Conservation (phyloP, 257 asterid species). For the Penstemon newberryi region DNA sequence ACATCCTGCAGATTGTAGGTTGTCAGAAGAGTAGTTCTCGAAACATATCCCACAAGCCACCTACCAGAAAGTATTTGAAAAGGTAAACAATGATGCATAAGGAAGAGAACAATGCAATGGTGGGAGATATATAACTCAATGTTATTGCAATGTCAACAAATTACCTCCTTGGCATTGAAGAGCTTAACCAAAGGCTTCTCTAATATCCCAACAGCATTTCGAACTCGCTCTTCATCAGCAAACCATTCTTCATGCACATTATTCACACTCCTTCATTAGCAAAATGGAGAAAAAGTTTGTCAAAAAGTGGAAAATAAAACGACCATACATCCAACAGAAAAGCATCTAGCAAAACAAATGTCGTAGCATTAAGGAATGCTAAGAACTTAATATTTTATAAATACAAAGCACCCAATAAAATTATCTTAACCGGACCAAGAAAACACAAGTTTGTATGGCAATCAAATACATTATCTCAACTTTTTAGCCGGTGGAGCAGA, state of each 20-base stretch:
- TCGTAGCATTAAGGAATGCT: slow-evolving; percentile 3
- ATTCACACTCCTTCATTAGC: slow-evolving; percentile 69
- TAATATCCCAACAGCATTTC: slow-evolving; percentile 74
- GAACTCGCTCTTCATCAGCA: slow-evolving; percentile 79
- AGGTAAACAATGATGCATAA: slow-evolving; percentile 20
- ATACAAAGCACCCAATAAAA: neutral
- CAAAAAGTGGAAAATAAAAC: slow-evolving; percentile 18
- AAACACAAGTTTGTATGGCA: slow-evolving; percentile 11
- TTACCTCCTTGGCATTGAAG: slow-evolving; percentile 56
- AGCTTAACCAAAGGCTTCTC: slow-evolving; percentile 53
- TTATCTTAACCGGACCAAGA: slow-evolving; percentile 13
- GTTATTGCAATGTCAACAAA: slow-evolving; percentile 28
- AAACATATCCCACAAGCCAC: slow-evolving; percentile 84
- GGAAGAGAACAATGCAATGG: slow-evolving; percentile 9
- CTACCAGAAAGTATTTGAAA: slow-evolving; percentile 39
- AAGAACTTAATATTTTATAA: slow-evolving; percentile 17
- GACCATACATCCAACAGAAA: slow-evolving; percentile 5
- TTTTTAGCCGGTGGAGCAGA: slow-evolving; percentile 2
- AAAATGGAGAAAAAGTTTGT: slow-evolving; percentile 17
- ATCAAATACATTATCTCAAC: slow-evolving; percentile 7
- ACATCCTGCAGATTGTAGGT: slow-evolving; percentile 57
- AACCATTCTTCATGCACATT: slow-evolving; percentile 93
- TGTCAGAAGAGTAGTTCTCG: slow-evolving; percentile 44
- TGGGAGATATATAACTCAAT: slow-evolving; percentile 5
- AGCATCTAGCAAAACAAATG: neutral